Percentiles rank a stretch among this genome's conserved stretches.
Evolutionary conservation across 2,329 filamentous ascomycete genomes (phyloP).

Genomic region (Stemphylium lycopersici): DNA sequence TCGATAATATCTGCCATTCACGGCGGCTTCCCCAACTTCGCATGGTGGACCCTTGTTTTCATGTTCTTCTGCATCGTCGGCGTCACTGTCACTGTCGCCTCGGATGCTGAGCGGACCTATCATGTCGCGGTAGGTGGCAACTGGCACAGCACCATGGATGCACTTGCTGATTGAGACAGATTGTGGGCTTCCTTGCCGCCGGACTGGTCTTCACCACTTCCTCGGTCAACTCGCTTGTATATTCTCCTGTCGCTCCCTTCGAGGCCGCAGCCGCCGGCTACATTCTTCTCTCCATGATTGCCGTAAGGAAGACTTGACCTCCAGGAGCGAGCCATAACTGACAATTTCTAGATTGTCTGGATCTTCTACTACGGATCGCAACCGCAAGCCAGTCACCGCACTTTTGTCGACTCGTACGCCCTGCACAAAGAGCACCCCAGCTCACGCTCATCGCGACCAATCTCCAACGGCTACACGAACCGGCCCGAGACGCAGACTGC

Average conservation of each 20-base stretch:
- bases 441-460: constrained; percentile 68
- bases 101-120: constrained; percentile 84
- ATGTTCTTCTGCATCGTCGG: constrained; percentile 82
- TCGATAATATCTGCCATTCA: constrained; percentile 74
- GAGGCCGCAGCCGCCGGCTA: constrained; percentile 92
- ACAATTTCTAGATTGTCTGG: constrained; percentile 78
- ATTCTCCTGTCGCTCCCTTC: constrained; percentile 72
- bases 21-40: constrained; percentile 76
- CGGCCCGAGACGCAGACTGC: constrained; percentile 83
- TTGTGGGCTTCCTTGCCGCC: constrained; percentile 84
- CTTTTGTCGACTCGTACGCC: constrained; percentile 94
- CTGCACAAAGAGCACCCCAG: constrained; percentile 80
- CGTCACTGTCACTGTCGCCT: constrained; percentile 81
- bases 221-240: constrained; percentile 84
- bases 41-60: constrained; percentile 91
- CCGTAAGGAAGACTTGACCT: constrained; percentile 63
- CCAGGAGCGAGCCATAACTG: constrained; percentile 16
- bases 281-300: constrained; percentile 90
- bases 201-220: constrained; percentile 86
- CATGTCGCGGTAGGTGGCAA: constrained; percentile 73
- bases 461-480: constrained; percentile 75
- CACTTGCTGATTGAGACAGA: constrained; percentile 50
- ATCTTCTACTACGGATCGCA: constrained; percentile 98
- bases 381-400: constrained; percentile 81
- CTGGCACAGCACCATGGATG: background rate